phyloP scores from a whole-genome alignment of 2,329 filamentous ascomycete species.

The Pseudogymnoascus sp. region DNA sequence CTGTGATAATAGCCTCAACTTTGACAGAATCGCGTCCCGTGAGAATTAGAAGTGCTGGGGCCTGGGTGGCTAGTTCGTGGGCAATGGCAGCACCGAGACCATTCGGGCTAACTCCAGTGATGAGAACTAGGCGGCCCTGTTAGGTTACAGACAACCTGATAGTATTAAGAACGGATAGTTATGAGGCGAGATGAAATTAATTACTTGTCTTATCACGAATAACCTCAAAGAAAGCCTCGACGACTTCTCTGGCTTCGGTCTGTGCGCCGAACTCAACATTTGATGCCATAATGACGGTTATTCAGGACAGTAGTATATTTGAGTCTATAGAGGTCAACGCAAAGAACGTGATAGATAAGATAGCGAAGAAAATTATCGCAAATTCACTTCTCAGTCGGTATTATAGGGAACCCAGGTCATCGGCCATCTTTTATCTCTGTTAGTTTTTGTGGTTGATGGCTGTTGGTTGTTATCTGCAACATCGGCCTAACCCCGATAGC shows the following conservation, averaged over 20 bases:
- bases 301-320: background rate
- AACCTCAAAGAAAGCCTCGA: background rate
- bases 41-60: constrained; percentile 29
- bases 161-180: background rate
- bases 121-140: constrained; percentile 14
- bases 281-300: background rate
- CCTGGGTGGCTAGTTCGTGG: constrained; percentile 12
- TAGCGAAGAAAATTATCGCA: background rate
- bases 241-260: background rate
- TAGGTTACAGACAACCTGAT: background rate
- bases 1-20: constrained; percentile 23
- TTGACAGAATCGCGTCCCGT: constrained; percentile 29
- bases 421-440: background rate
- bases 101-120: constrained; percentile 19
- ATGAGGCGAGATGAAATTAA: background rate
- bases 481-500: background rate
- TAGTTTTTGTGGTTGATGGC: background rate
- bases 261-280: background rate
- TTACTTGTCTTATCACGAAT: background rate
- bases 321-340: background rate
- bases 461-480: background rate
- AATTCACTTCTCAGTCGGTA: background rate
- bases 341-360: background rate
- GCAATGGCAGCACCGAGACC: constrained; percentile 16
- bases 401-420: background rate